phyloP scores from a whole-genome alignment of 352 stramenopile species.

The Phytophthora megakarya region DNA sequence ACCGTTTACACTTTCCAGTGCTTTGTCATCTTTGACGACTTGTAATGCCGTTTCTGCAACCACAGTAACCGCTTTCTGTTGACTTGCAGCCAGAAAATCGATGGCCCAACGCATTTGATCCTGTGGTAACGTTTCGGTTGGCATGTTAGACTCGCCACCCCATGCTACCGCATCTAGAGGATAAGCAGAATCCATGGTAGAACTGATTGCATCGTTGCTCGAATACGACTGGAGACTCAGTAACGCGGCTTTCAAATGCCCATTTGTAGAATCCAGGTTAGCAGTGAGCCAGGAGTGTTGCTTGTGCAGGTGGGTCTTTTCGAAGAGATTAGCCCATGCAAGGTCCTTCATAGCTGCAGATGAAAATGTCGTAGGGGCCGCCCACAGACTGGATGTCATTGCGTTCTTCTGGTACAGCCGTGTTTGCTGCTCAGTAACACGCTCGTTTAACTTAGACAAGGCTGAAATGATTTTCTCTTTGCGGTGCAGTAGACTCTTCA shows the following conservation, averaged over 20 bases:
- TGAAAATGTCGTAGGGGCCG: constrained; percentile 33
- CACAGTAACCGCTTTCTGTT: constrained; percentile 41
- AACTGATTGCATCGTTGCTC: constrained; percentile 4
- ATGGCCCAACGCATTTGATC: constrained; percentile 73
- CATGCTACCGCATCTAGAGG: constrained; percentile 3
- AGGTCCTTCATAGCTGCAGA: constrained; percentile 34
- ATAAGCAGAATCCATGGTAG: constrained; percentile 4
- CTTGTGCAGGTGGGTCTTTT: constrained; percentile 48
- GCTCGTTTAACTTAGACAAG: constrained; percentile 55
- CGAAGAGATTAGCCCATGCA: constrained; percentile 23
- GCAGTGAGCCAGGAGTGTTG: constrained; percentile 71
- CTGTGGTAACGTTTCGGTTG: constrained; percentile 41
- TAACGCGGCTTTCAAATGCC: constrained; percentile 55
- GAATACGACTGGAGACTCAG: constrained; percentile 64
- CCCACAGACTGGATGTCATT: constrained; percentile 35
- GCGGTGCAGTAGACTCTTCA: constrained; percentile 70
- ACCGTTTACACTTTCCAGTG: constrained; percentile 3
- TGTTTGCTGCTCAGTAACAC: constrained; percentile 29
- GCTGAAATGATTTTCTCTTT: constrained; percentile 70
- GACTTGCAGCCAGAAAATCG: constrained; percentile 54
- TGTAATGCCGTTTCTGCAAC: constrained; percentile 27
- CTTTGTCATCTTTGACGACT: constrained; percentile 25
- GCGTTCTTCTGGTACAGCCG: constrained; percentile 20
- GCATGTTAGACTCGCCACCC: constrained; percentile 8
- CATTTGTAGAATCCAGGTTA: constrained; percentile 75